A percentile compares a stretch with the other conserved stretches of the same genome.
Evolutionary conservation across 345 rosid species (phyloP).

Genomic region (Chamaenerion angustifolium): DNA sequence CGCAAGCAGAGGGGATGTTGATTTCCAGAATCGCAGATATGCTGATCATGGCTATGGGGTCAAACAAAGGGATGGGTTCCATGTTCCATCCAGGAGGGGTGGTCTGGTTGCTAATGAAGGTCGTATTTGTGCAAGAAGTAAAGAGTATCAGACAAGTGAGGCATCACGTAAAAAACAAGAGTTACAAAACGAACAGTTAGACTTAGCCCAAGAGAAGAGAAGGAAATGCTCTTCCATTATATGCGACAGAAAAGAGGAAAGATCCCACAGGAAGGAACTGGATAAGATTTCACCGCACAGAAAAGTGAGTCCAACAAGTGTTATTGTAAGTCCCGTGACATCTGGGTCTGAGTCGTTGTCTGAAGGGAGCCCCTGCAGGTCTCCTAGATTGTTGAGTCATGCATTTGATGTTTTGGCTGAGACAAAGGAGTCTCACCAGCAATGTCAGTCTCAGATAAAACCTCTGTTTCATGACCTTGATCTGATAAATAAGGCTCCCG

Average conservation of each 20-base stretch:
- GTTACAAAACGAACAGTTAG: too few species aligned
- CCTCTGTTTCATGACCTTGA: too few species aligned
- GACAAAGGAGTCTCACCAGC: neutral
- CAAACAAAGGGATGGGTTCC: neutral
- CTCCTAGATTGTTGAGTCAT: constrained; percentile 4
- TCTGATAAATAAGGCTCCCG: too few species aligned
- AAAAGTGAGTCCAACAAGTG: constrained; percentile 5
- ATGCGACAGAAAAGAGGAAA: constrained; percentile 29
- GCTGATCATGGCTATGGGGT: neutral
- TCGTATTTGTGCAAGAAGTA: constrained; percentile 13
- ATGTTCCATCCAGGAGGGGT: neutral
- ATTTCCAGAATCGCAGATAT: too few species aligned
- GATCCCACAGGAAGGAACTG: constrained; percentile 10
- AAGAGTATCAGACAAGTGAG: constrained; percentile 13
- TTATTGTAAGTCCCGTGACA: constrained; percentile 9
- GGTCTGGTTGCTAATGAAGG: neutral
- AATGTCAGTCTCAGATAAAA: too few species aligned
- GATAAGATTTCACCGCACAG: constrained; percentile 16
- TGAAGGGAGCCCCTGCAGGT: constrained; percentile 10
- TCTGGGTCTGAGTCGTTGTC: constrained; percentile 4
- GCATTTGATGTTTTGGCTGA: constrained; percentile 8
- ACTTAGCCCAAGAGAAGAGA: constrained; percentile 36
- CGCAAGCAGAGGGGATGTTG: constrained; percentile 15
- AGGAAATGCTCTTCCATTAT: constrained; percentile 47
- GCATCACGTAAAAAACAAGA: too few species aligned